Evolutionary conservation across 305 asterid genomes (phyloP).

Genomic region (Fraxinus nigra): DNA sequence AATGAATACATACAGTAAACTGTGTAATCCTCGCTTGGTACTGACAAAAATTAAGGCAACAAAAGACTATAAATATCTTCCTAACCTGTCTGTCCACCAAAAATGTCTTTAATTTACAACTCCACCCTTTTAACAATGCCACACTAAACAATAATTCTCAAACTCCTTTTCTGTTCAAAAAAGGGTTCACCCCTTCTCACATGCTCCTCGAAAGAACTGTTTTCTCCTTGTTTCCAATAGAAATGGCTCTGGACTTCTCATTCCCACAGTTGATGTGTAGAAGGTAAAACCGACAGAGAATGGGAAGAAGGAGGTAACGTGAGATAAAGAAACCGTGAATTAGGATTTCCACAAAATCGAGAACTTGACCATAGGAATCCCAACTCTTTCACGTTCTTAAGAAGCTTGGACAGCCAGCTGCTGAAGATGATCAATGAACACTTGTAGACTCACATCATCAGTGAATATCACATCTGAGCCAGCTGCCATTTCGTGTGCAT

Average conservation of each 20-base stretch:
- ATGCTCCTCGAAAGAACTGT: background rate
- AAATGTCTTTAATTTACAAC: slow-evolving; percentile 1
- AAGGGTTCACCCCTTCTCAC: background rate
- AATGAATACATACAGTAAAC: background rate
- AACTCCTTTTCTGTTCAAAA: background rate
- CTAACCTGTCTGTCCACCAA: background rate
- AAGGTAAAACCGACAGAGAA: background rate
- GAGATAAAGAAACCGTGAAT: background rate
- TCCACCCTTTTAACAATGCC: background rate
- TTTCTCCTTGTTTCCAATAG: background rate
- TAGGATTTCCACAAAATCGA: slow-evolving; percentile 6
- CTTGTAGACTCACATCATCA: slow-evolving; percentile 93
- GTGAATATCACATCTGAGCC: slow-evolving; percentile 91
- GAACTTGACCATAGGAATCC: background rate
- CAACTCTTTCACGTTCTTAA: slow-evolving; percentile 26
- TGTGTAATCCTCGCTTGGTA: background rate
- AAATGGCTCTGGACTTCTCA: background rate
- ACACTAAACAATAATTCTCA: background rate
- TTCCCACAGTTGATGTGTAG: background rate
- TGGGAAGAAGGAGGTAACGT: background rate
- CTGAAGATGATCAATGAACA: slow-evolving; percentile 93
- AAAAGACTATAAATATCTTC: background rate
- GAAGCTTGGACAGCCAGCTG: slow-evolving; percentile 94
- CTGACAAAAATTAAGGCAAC: background rate
- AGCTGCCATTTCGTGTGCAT: slow-evolving; percentile 67